Percentiles rank a stretch among this genome's conserved stretches.
Conservation (phyloP, 148 eudicot species). For the Heliosperma pusillum region DNA sequence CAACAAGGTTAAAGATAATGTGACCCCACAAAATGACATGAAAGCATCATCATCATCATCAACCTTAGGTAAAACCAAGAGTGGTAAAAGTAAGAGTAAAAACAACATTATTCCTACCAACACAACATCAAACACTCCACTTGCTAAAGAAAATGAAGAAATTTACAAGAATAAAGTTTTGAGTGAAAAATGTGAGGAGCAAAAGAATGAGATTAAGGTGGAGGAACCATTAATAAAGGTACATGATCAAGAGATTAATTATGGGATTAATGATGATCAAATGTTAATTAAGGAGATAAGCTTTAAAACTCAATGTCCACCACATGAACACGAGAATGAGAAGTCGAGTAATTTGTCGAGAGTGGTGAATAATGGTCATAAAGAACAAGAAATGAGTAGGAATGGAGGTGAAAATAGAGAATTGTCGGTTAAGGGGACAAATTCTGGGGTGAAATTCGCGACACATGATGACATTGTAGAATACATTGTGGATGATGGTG, state of each 20-base stretch:
- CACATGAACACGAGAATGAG: too few relatives aligned
- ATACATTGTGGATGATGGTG: too few relatives aligned
- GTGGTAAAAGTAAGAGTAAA: not conserved
- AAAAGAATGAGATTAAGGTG: not conserved
- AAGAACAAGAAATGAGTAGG: not conserved
- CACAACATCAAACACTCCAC: not conserved
- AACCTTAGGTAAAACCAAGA: not conserved
- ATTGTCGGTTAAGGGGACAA: not conserved
- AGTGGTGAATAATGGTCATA: not conserved
- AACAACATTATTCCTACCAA: not conserved
- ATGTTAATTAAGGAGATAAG: too few relatives aligned
- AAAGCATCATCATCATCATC: not conserved
- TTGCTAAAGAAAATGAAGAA: not conserved
- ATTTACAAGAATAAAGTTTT: not conserved
- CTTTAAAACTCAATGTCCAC: too few relatives aligned
- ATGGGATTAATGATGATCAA: too few relatives aligned
- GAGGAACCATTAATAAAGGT: not conserved
- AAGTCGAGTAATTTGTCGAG: not conserved
- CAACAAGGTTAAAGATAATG: constrained; percentile 14
- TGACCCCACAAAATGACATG: not conserved
- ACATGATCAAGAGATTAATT: not conserved
- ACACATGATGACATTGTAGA: not conserved
- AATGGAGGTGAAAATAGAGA: not conserved
- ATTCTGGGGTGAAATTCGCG: too few relatives aligned
- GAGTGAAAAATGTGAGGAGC: not conserved